A percentile compares a stretch with the other conserved stretches of the same genome.
These are phyloP conservation scores for Aspergillus fumigatus DNA, from an alignment of 2,329 filamentous ascomycete genomes.

Conservation along the genomic window DNA sequence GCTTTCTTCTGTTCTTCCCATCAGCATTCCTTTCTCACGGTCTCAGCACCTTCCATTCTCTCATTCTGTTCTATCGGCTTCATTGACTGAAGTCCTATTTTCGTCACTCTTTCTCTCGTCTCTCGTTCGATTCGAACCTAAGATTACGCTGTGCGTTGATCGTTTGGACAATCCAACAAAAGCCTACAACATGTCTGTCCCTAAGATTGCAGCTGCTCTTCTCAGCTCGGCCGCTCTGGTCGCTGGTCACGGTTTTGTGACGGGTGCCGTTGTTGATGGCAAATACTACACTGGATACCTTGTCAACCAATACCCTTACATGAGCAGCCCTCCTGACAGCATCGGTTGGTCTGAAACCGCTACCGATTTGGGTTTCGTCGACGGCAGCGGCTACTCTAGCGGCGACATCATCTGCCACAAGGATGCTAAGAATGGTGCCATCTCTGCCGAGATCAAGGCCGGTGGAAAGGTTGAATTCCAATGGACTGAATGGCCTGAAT, in stretches of 20 bases:
- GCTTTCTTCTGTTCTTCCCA: constrained; percentile 13
- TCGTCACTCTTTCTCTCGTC: constrained; percentile 22
- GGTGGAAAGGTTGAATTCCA: constrained; percentile 56
- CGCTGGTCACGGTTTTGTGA: constrained; percentile 37
- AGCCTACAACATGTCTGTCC: constrained; percentile 28
- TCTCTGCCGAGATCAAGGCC: constrained; percentile 55
- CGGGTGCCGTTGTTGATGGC: constrained; percentile 32
- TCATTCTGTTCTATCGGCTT: constrained; percentile 25
- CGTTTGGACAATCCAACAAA: constrained; percentile 7
- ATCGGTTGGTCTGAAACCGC: constrained; percentile 54
- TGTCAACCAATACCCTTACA: constrained; percentile 32
- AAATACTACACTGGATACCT: constrained; percentile 40
- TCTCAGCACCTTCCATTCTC: constrained; percentile 27
- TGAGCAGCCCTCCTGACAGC: constrained; percentile 33
- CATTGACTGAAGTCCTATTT: constrained; percentile 33
- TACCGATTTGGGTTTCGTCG: constrained; percentile 52
- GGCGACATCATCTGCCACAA: constrained; percentile 61
- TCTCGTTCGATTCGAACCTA: constrained; percentile 16
- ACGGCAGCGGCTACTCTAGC: constrained; percentile 43
- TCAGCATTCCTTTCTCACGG: constrained; percentile 28
- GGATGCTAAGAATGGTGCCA: constrained; percentile 47
- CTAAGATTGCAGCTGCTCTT: constrained; percentile 29
- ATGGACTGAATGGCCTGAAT: constrained; percentile 64
- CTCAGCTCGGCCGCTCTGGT: constrained; percentile 34
- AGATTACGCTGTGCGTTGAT: constrained; percentile 30